Conservation (phyloP, 345 rosid genomes). For the Camelina sativa region DNA sequence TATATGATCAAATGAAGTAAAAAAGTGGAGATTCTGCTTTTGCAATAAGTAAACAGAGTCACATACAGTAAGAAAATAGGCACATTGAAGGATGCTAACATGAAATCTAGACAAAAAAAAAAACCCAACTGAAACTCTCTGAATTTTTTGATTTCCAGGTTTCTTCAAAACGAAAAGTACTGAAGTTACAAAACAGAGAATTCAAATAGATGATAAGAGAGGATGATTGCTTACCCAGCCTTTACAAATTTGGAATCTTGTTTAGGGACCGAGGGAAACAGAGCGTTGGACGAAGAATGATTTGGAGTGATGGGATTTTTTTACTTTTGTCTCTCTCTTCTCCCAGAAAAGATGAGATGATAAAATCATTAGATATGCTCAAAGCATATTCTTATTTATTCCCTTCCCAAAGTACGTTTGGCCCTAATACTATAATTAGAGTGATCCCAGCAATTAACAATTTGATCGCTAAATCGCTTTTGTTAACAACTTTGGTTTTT, state of each 20-base stretch:
- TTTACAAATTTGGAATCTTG: neutral
- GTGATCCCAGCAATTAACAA: too few relatives aligned
- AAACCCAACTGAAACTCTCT: neutral
- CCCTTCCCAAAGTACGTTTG: constrained; percentile 13
- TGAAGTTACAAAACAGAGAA: neutral
- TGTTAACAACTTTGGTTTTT: neutral
- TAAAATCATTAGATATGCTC: constrained; percentile 13
- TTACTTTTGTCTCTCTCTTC: neutral
- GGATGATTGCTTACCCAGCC: constrained; percentile 6
- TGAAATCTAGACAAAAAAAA: neutral
- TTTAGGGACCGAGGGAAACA: neutral
- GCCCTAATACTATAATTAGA: neutral
- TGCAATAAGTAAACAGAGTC: neutral
- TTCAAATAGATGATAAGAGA: neutral
- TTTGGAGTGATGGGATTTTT: constrained; percentile 7
- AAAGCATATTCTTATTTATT: constrained; percentile 44
- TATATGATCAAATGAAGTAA: neutral
- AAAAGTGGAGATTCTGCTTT: too few relatives aligned
- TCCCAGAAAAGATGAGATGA: constrained; percentile 7
- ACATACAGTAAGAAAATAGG: neutral
- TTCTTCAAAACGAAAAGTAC: neutral
- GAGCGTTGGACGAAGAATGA: constrained; percentile 19
- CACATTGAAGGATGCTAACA: neutral
- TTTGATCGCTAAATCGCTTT: too few relatives aligned
- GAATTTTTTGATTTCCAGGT: neutral